Percentiles rank a stretch among this genome's conserved stretches.
These are phyloP conservation scores for Vigna trinervia DNA, from an alignment of 306 rosid species.

Conservation along the genomic window DNA sequence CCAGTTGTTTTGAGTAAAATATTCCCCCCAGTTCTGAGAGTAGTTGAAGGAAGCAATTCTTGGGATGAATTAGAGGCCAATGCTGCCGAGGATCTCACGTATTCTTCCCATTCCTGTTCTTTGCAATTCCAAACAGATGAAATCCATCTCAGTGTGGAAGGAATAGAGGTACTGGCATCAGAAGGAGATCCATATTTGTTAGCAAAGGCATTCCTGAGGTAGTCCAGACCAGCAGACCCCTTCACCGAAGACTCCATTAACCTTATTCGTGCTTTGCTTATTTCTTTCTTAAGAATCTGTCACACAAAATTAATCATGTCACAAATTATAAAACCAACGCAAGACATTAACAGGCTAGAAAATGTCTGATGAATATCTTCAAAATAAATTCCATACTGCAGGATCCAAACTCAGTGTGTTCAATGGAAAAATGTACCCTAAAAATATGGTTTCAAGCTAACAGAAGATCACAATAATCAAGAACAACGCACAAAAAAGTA, in stretches of 20 bases:
- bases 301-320: constrained; percentile 31
- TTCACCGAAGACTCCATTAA: constrained; percentile 78
- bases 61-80: constrained; percentile 58
- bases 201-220: constrained; percentile 82
- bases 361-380: constrained; percentile 1
- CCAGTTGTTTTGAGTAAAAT: constrained; percentile 54
- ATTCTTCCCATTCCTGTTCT: constrained; percentile 91
- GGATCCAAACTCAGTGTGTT: not conserved
- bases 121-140: constrained; percentile 66
- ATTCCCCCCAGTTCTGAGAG: constrained; percentile 83
- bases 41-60: constrained; percentile 72
- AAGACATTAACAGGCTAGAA: constrained; percentile 25
- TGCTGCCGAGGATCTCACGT: constrained; percentile 49
- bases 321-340: constrained; percentile 26
- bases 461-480: not conserved
- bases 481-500: not conserved
- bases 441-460: not conserved
- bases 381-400: not conserved
- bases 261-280: constrained; percentile 84
- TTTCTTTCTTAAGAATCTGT: constrained; percentile 87
- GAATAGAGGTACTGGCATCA: constrained; percentile 64
- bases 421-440: not conserved
- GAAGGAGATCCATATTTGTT: constrained; percentile 80
- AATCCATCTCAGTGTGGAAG: constrained; percentile 72
- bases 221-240: constrained; percentile 92